Evolutionary conservation across 495 filamentous ascomycete species (phyloP).

Genomic region (Hyphodiscus hymeniophilus): DNA sequence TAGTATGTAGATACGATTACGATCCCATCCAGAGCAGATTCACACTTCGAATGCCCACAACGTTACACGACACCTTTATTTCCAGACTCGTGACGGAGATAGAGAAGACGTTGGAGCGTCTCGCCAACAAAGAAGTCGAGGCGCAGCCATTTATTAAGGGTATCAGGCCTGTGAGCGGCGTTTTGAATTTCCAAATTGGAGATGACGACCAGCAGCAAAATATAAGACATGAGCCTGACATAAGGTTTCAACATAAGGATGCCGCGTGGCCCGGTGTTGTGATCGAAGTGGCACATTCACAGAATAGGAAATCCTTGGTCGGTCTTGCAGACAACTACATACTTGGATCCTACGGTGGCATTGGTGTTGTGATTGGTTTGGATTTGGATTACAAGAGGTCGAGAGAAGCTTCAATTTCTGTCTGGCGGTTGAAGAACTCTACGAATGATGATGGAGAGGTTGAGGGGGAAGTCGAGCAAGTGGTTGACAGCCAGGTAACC

Average conservation of each 20-base stretch:
- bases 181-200: neutral
- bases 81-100: neutral
- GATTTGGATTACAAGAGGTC: conserved; percentile 14
- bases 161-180: neutral
- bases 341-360: conserved; percentile 5
- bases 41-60: neutral
- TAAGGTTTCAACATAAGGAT: conserved; percentile 6
- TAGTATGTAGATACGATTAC: neutral
- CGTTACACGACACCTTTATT: neutral
- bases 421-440: conserved; percentile 6
- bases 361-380: conserved; percentile 7
- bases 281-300: conserved; percentile 13
- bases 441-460: neutral
- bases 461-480: neutral
- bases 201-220: neutral
- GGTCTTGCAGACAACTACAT: conserved; percentile 14
- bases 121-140: neutral
- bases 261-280: conserved; percentile 7
- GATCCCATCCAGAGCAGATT: neutral
- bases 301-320: conserved; percentile 8
- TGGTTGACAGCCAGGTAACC: neutral
- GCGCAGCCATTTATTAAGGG: neutral
- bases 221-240: conserved; percentile 9
- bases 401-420: conserved; percentile 9
- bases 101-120: neutral